phyloP scores from a whole-genome alignment of 2,329 filamentous ascomycete species.

The Exophiala viscosa region DNA sequence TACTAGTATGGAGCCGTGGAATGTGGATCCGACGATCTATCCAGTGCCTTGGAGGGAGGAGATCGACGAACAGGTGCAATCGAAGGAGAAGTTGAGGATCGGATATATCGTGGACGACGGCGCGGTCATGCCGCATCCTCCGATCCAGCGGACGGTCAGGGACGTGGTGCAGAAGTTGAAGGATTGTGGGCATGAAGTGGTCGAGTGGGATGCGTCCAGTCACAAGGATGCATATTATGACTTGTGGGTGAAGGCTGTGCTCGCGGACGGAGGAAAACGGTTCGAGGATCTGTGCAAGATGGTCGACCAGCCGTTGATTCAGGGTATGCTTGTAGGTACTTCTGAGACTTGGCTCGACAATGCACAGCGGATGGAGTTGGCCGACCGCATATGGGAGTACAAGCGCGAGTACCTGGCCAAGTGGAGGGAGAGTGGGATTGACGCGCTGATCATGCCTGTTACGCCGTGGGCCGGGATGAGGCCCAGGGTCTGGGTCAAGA shows the following conservation, averaged over 20 bases:
- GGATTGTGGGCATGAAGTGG: conserved; percentile 52
- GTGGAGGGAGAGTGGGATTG: conserved; percentile 32
- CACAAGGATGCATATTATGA: conserved; percentile 30
- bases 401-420: conserved; percentile 31
- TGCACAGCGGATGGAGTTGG: conserved; percentile 29
- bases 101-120: conserved; percentile 52
- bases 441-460: conserved; percentile 35
- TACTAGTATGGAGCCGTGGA: conserved; percentile 48
- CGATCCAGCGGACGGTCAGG: conserved; percentile 48
- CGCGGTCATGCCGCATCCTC: conserved; percentile 54
- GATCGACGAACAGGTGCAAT: conserved; percentile 43
- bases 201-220: conserved; percentile 34
- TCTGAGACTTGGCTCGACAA: conserved; percentile 30
- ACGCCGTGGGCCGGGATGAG: conserved; percentile 34
- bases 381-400: conserved; percentile 32
- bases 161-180: conserved; percentile 47
- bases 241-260: conserved; percentile 34
- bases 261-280: conserved; percentile 35
- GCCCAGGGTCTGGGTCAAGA: conserved; percentile 35
- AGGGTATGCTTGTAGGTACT: conserved; percentile 36
- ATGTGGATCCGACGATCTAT: conserved; percentile 51
- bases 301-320: conserved; percentile 32
- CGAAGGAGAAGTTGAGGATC: conserved; percentile 45
- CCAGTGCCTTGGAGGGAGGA: conserved; percentile 56
- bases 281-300: conserved; percentile 31